Base-by-base conservation (phyloP, 495 filamentous ascomycete genomes). In the Pseudomonodictys pantanalensis region DNA sequence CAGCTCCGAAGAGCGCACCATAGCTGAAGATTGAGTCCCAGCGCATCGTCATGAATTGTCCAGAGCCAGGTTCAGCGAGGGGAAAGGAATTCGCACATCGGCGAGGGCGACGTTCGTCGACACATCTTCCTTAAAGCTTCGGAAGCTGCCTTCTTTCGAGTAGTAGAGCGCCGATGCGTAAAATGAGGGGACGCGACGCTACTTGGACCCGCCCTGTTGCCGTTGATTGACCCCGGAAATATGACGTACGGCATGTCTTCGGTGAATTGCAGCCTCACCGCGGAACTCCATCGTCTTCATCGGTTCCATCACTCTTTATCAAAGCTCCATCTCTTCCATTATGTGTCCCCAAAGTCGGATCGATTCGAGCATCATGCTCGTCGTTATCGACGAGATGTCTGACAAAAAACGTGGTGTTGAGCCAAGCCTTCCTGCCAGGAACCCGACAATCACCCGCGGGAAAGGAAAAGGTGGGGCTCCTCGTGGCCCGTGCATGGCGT, bases 41-140 rank as follows among this genome's bases (percentile, higher is more conserved):
- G 3, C 50, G 58, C 58, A 60, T 60, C 18, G 49, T 30, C 39
- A 52, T 18, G 42, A 10, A 43, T n/a, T n/a, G n/a, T n/a, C 26
- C n/a, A 11, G 32, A 12, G 42, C 15, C 8, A 3, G 42, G 10
- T 33, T 30, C 38, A 41, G 20, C 15, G 12, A 41, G 15, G 12
- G 3, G 5, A 15, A 41, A 41, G 12, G 38, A 41, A 18, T 3
- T 4, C 3, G 38, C 38, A 41, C n/a, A 15, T 41, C 38, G 4
- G 3, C 38, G 38, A 3, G 12, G 20, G 41, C 15, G 15, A 43
- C 15, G n/a, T 43, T 43, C n/a, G n/a, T n/a, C n/a, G n/a, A n/a
- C n/a, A n/a, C n/a, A n/a, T n/a, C n/a, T n/a, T n/a, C n/a, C n/a
- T n/a, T n/a, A n/a, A n/a, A n/a, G n/a, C n/a, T n/a, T n/a, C n/a